These are phyloP conservation scores for Parmales sp. DNA, from an alignment of 108 stramenopile species.

Conservation along the genomic window DNA sequence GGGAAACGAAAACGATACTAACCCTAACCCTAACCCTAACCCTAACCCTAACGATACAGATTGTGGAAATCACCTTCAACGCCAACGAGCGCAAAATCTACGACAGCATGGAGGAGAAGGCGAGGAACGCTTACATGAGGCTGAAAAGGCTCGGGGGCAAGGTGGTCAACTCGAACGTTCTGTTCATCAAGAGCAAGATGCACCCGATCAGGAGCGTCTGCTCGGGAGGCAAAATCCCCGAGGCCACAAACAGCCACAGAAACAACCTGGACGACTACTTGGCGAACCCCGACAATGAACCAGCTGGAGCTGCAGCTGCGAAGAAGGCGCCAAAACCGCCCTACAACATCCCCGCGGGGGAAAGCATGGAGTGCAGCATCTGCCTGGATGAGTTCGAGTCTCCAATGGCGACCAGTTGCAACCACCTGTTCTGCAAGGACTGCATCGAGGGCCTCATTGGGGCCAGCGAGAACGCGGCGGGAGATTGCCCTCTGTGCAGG, in stretches of 20 bases:
- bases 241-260: neutral
- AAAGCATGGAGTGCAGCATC: conserved; percentile 14
- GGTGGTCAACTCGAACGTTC: conserved; percentile 18
- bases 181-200: conserved; percentile 13
- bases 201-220: conserved; percentile 29
- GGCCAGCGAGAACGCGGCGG: neutral
- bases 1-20: too few species aligned
- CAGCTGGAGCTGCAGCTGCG: neutral
- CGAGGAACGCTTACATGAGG: conserved; percentile 15
- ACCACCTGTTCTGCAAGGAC: conserved; percentile 29
- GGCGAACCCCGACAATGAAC: neutral
- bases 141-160: conserved; percentile 15
- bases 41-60: conserved; percentile 14
- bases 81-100: conserved; percentile 25
- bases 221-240: conserved; percentile 30
- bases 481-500: conserved; percentile 5
- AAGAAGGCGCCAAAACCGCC: neutral
- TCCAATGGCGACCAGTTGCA: conserved; percentile 15
- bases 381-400: conserved; percentile 9
- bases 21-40: too few species aligned
- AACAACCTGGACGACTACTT: neutral
- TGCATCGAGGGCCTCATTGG: conserved; percentile 23
- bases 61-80: conserved; percentile 14
- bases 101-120: conserved; percentile 18
- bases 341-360: neutral